These are phyloP conservation scores for Copromyces sp. DNA, from an alignment of 495 filamentous ascomycete genomes.

Conservation along the genomic window DNA sequence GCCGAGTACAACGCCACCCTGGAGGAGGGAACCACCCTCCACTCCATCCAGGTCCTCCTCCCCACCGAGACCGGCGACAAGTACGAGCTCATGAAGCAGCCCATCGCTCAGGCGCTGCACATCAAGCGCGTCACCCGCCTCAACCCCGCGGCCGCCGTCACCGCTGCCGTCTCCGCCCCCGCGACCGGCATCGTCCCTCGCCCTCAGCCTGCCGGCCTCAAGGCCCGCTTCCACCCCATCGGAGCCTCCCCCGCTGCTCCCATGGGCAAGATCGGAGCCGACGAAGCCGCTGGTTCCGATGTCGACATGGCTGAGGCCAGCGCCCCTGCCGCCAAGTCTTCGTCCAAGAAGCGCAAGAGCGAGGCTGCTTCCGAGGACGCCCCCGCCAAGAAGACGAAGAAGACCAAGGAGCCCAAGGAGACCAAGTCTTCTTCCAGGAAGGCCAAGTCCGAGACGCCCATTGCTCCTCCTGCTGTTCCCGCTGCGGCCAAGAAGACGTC, in stretches of 20 bases:
- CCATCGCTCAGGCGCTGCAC: conserved; percentile 33
- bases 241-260: conserved; percentile 22
- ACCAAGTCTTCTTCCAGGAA: conserved; percentile 17
- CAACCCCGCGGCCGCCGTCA: conserved; percentile 16
- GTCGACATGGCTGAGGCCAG: conserved; percentile 20
- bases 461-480: conserved; percentile 18
- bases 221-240: conserved; percentile 32
- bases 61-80: conserved; percentile 29
- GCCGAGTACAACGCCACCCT: conserved; percentile 28
- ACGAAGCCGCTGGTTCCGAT: conserved; percentile 16
- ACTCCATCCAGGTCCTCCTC: conserved; percentile 34
- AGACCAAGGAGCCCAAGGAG: neutral
- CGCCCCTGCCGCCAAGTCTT: conserved; percentile 8
- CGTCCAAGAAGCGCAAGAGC: conserved; percentile 36
- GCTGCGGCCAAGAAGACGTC: conserved; percentile 6
- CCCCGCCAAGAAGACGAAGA: conserved; percentile 8
- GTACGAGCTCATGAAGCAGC: conserved; percentile 30
- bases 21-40: conserved; percentile 25
- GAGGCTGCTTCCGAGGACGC: conserved; percentile 29
- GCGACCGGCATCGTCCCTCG: conserved; percentile 23
- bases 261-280: conserved; percentile 8
- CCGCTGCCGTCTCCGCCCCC: conserved; percentile 13
- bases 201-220: conserved; percentile 36
- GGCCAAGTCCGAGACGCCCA: conserved; percentile 17
- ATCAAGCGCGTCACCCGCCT: conserved; percentile 35